phyloP scores from a whole-genome alignment of 441 rosid genomes.

The Pelargonium exstipulatum region DNA sequence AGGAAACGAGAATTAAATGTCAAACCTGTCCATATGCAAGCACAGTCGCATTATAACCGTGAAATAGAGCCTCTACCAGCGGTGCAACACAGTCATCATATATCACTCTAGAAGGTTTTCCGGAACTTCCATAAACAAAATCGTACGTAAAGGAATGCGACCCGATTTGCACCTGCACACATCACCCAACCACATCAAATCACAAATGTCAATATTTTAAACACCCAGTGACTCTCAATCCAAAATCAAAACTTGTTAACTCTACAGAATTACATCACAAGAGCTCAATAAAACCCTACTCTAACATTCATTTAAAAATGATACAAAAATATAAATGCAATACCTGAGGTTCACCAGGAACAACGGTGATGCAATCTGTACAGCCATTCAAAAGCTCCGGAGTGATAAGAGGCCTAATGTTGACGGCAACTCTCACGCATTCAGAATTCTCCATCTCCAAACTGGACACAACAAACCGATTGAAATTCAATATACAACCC shows the following conservation, averaged over 20 bases:
- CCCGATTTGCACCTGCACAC: constrained; percentile 67
- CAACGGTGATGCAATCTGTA: constrained; percentile 76
- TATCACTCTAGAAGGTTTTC: constrained; percentile 40
- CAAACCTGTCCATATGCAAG: constrained; percentile 94
- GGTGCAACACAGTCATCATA: constrained; percentile 77
- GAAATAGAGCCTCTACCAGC: constrained; percentile 70
- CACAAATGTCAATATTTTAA: not conserved
- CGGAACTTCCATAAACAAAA: constrained; percentile 54
- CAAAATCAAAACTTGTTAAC: not conserved
- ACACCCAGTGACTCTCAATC: not conserved
- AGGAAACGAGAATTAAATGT: not conserved
- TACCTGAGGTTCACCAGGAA: constrained; percentile 91
- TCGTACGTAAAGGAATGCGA: constrained; percentile 82
- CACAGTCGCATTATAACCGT: constrained; percentile 89
- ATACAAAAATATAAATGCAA: not conserved
- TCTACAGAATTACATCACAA: not conserved
- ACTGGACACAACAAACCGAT: constrained; percentile 1
- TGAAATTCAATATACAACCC: not conserved
- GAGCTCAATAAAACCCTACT: constrained; percentile 1
- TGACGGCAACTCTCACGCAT: constrained; percentile 84
- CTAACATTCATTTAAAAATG: not conserved
- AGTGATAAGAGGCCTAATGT: constrained; percentile 78
- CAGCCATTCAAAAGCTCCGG: constrained; percentile 81
- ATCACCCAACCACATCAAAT: not conserved
- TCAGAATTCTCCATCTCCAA: constrained; percentile 53